A percentile compares a stretch with the other conserved stretches of the same genome.
Conservation (phyloP, 192 early-diverging fungal genomes). For the Allomyces macrogynus region DNA sequence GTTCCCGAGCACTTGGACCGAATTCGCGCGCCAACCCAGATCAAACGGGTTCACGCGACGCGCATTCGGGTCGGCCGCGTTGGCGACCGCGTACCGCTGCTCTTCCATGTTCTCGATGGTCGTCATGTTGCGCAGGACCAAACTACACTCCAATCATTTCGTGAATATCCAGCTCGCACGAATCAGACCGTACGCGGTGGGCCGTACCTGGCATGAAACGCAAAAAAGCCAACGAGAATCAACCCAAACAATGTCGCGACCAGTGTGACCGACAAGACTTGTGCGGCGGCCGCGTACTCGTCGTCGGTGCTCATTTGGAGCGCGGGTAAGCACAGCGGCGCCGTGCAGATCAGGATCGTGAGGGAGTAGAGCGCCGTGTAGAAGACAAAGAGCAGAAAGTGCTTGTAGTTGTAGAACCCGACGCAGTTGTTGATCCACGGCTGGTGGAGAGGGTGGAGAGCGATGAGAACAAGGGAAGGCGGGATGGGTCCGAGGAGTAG, state of each 20-base stretch:
- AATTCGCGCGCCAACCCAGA: not conserved
- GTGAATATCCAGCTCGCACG: no score
- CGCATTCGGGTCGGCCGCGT: not conserved
- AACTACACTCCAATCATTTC: not conserved
- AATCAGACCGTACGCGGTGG: no score
- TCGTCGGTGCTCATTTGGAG: not conserved
- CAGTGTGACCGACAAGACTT: not conserved
- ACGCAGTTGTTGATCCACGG: slow-evolving; percentile 57
- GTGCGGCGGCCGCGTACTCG: not conserved
- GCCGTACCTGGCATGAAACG: no score
- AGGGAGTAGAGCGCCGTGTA: slow-evolving; percentile 24
- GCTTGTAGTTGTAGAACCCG: slow-evolving; percentile 52
- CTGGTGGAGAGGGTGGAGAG: not conserved
- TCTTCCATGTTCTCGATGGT: not conserved
- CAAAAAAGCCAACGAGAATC: not conserved
- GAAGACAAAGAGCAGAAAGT: slow-evolving; percentile 44
- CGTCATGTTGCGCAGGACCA: not conserved
- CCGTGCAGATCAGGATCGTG: slow-evolving; percentile 14
- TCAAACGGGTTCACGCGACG: not conserved
- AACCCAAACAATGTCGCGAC: not conserved
- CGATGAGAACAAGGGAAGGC: slow-evolving; percentile 3
- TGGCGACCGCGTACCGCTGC: not conserved
- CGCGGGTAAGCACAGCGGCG: slow-evolving; percentile 2
- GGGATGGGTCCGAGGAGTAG: not conserved
- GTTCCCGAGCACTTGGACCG: not conserved